A percentile compares a stretch with the other conserved stretches of the same genome.
These are phyloP conservation scores for Pseudotulostoma volvatum DNA, from an alignment of 495 filamentous ascomycete genomes.

Conservation along the genomic window DNA sequence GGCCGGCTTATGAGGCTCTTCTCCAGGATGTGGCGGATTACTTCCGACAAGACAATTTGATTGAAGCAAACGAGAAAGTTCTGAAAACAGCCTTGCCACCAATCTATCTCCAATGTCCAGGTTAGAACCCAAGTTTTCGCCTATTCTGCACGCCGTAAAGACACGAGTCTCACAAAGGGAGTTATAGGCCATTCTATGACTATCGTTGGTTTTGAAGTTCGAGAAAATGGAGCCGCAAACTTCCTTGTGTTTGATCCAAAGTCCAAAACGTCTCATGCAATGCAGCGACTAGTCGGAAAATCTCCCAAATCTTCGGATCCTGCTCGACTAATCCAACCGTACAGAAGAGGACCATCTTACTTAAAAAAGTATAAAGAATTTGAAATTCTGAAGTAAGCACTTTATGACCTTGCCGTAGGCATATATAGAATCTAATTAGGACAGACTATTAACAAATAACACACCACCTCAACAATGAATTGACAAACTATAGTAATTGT, in stretches of 20 bases:
- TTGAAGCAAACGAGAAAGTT: slow-evolving; percentile 33
- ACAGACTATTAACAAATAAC: slow-evolving; percentile 1
- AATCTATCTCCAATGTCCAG: slow-evolving; percentile 79
- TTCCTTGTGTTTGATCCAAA: slow-evolving; percentile 83
- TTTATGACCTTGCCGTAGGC: neutral
- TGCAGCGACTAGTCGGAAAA: slow-evolving; percentile 38
- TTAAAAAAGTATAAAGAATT: slow-evolving; percentile 56
- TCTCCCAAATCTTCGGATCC: slow-evolving; percentile 30
- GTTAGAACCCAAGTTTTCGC: no score
- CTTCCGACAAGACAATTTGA: slow-evolving; percentile 37
- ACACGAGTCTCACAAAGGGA: no score
- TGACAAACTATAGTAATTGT: no score
- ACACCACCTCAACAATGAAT: neutral
- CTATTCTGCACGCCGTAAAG: neutral
- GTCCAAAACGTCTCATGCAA: slow-evolving; percentile 50
- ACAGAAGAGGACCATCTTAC: slow-evolving; percentile 50
- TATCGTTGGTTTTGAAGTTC: slow-evolving; percentile 69
- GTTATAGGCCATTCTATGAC: slow-evolving; percentile 83
- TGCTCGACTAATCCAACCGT: slow-evolving; percentile 45
- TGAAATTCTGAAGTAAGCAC: slow-evolving; percentile 55
- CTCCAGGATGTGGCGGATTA: slow-evolving; percentile 56
- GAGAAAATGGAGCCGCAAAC: slow-evolving; percentile 45
- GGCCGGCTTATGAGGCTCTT: slow-evolving; percentile 38
- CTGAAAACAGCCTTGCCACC: slow-evolving; percentile 55
- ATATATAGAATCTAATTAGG: neutral